A percentile compares a stretch with the other conserved stretches of the same genome.
phyloP scores from a whole-genome alignment of 805 yeast genomes.

The Suhomyces emberorum region DNA sequence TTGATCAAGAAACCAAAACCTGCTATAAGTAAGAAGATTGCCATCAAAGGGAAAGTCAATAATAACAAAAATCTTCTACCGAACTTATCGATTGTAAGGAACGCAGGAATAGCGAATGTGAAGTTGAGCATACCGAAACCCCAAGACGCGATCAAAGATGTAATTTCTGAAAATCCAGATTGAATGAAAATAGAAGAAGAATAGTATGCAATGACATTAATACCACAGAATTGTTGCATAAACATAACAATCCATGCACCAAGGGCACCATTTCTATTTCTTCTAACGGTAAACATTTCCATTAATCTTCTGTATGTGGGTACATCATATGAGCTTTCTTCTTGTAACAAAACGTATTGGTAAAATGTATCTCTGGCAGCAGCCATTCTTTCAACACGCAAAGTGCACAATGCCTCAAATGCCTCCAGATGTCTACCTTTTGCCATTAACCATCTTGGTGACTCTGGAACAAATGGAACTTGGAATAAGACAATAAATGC shows the following conservation, averaged over 20 bases:
- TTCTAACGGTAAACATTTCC: conserved; percentile 65
- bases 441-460: conserved; percentile 67
- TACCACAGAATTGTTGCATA: conserved; percentile 90
- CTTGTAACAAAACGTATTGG: conserved; percentile 54
- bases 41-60: conserved; percentile 62
- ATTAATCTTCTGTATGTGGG: conserved; percentile 45
- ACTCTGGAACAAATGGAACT: conserved; percentile 61
- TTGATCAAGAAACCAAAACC: conserved; percentile 74
- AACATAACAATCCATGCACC: conserved; percentile 84
- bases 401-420: conserved; percentile 42
- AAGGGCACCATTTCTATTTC: conserved; percentile 79
- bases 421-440: conserved; percentile 50
- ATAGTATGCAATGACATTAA: conserved; percentile 84
- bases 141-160: conserved; percentile 75
- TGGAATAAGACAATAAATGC: conserved; percentile 50
- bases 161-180: conserved; percentile 59
- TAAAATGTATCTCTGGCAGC: conserved; percentile 68
- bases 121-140: conserved; percentile 84
- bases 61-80: conserved; percentile 67
- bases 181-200: conserved; percentile 72
- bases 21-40: conserved; percentile 52
- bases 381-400: conserved; percentile 46
- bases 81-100: conserved; percentile 70
- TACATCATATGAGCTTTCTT: conserved; percentile 51
- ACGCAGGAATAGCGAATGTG: conserved; percentile 81